Conservation (phyloP, 306 rosid species). For the Cotoneaster glaucophyllus region DNA sequence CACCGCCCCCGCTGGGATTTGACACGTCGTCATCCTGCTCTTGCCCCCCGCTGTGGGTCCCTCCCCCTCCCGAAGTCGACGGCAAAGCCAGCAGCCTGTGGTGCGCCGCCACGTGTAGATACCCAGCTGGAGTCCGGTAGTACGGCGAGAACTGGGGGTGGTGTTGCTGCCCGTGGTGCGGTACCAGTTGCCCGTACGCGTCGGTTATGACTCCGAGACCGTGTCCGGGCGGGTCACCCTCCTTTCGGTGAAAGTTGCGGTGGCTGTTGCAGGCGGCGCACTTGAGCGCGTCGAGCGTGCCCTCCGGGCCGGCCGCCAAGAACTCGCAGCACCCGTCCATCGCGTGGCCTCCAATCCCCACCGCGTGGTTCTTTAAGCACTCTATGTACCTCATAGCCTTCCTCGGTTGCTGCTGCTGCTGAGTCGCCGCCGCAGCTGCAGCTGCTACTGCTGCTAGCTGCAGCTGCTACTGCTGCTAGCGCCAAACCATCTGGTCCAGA, state of each 20-base stretch:
- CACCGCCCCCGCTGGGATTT: slow-evolving; percentile 59
- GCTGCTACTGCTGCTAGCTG: no score
- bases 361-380: slow-evolving; percentile 90
- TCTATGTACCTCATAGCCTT: slow-evolving; percentile 61
- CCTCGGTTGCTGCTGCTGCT: slow-evolving; percentile 26
- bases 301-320: slow-evolving; percentile 66
- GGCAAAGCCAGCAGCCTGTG: slow-evolving; percentile 78
- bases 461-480: no score
- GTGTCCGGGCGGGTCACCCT: slow-evolving; percentile 20
- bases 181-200: not conserved
- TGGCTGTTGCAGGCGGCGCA: slow-evolving; percentile 98
- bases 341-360: slow-evolving; percentile 78
- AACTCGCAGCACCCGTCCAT: slow-evolving; percentile 95
- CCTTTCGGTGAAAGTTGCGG: slow-evolving; percentile 93
- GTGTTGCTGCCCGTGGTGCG: slow-evolving; percentile 14
- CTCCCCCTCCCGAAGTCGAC: slow-evolving; percentile 74
- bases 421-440: slow-evolving; percentile 9
- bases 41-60: slow-evolving; percentile 55
- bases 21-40: slow-evolving; percentile 82
- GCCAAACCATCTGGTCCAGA: not conserved
- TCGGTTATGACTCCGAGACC: not conserved
- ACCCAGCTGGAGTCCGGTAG: slow-evolving; percentile 72
- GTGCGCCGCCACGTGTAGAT: slow-evolving; percentile 57
- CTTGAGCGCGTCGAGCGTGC: slow-evolving; percentile 65
- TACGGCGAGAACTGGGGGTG: slow-evolving; percentile 57